A percentile compares a stretch with the other conserved stretches of the same genome.
phyloP scores from a whole-genome alignment of 495 filamentous ascomycete genomes.

The Aspergillus carlsbadensis region DNA sequence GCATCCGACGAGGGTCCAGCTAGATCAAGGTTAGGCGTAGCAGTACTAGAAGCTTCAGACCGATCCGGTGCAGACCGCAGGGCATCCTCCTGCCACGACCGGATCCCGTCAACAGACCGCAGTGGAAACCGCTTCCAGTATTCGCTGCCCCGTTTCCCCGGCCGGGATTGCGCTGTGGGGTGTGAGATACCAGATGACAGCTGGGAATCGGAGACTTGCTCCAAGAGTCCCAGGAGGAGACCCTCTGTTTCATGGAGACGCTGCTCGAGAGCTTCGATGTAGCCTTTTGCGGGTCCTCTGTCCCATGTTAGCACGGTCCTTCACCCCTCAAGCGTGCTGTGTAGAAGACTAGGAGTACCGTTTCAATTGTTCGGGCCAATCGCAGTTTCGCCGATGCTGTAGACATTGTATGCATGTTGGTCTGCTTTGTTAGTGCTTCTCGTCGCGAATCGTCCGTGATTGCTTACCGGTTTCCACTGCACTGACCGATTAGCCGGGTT shows the following conservation, averaged over 20 bases:
- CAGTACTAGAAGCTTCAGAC: background rate
- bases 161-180: conserved; percentile 18
- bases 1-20: background rate
- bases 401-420: conserved; percentile 39
- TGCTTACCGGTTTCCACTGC: conserved; percentile 37
- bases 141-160: conserved; percentile 32
- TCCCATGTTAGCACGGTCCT: background rate
- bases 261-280: conserved; percentile 39
- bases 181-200: conserved; percentile 20
- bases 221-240: conserved; percentile 30
- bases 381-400: conserved; percentile 33
- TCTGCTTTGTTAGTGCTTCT: conserved; percentile 16
- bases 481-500: conserved; percentile 24
- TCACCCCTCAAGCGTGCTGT: background rate
- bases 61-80: background rate
- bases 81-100: conserved; percentile 37
- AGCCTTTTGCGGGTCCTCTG: conserved; percentile 42
- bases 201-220: conserved; percentile 32
- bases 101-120: conserved; percentile 30
- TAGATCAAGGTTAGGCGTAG: background rate
- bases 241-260: conserved; percentile 39
- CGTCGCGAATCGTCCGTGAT: background rate
- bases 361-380: conserved; percentile 42
- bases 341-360: conserved; percentile 30
- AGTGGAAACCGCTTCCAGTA: conserved; percentile 39